These are phyloP conservation scores for Trichoderma sp. DNA, from an alignment of 2,329 filamentous ascomycete genomes.

Conservation along the genomic window DNA sequence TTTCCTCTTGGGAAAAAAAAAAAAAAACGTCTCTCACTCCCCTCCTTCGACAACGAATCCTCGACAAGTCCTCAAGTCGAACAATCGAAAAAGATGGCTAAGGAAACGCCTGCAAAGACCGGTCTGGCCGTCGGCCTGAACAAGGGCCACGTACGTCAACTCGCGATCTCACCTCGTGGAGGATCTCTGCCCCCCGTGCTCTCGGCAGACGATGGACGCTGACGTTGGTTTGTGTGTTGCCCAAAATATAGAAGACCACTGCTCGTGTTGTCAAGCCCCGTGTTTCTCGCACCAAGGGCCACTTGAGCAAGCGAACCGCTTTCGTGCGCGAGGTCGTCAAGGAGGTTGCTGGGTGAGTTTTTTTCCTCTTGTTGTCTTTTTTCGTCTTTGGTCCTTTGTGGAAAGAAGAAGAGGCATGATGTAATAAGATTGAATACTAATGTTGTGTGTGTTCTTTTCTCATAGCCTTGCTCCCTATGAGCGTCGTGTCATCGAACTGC, in stretches of 20 bases:
- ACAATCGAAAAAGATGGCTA: slow-evolving; percentile 50
- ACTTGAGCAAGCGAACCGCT: slow-evolving; percentile 92
- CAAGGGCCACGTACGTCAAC: slow-evolving; percentile 59
- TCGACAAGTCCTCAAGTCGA: slow-evolving; percentile 13
- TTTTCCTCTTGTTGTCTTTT: not conserved
- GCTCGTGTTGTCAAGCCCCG: slow-evolving; percentile 72
- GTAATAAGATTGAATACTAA: not conserved
- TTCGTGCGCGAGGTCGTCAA: slow-evolving; percentile 98
- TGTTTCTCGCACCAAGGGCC: slow-evolving; percentile 85
- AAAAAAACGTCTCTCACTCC: slow-evolving; percentile 12
- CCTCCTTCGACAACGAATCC: slow-evolving; percentile 26
- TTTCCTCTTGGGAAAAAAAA: not conserved
- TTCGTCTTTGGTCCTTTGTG: not conserved
- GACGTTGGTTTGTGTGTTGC: slow-evolving; percentile 34
- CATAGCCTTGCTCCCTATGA: slow-evolving; percentile 89
- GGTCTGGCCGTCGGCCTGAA: slow-evolving; percentile 61
- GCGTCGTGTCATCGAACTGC: slow-evolving; percentile 97
- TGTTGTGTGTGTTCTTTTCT: not conserved
- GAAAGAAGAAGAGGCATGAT: not conserved
- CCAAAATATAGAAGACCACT: slow-evolving; percentile 69
- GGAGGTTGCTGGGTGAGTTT: slow-evolving; percentile 88
- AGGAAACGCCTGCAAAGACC: slow-evolving; percentile 55
- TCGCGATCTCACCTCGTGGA: slow-evolving; percentile 69
- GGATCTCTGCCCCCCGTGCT: slow-evolving; percentile 57
- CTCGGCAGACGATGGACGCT: slow-evolving; percentile 60